Conservation (phyloP, 495 filamentous ascomycete species). For the Letharia columbiana region DNA sequence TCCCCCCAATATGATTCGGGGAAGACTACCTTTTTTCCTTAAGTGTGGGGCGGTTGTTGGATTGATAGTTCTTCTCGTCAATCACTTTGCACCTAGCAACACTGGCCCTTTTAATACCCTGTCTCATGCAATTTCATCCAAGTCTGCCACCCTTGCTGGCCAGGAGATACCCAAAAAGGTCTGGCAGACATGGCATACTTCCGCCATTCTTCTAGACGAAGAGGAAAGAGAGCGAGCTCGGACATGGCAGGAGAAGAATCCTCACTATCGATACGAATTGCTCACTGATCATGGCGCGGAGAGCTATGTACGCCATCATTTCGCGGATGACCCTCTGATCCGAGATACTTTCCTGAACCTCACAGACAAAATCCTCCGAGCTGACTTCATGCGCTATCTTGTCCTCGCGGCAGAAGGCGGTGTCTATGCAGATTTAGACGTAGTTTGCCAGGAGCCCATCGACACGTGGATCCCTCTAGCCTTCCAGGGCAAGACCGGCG, state of each 20-base stretch:
- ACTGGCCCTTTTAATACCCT: neutral
- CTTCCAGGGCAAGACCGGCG: conserved; percentile 40
- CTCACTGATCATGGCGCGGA: conserved; percentile 54
- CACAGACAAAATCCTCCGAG: conserved; percentile 49
- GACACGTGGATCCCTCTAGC: conserved; percentile 38
- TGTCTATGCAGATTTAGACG: conserved; percentile 33
- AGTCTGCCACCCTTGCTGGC: neutral
- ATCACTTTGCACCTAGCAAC: neutral
- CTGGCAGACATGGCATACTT: conserved; percentile 62
- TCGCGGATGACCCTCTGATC: conserved; percentile 46
- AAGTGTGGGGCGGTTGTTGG: neutral
- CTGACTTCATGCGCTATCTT: conserved; percentile 46
- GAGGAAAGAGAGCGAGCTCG: conserved; percentile 44
- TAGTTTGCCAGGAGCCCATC: conserved; percentile 38
- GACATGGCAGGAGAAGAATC: conserved; percentile 52
- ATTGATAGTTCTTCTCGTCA: neutral
- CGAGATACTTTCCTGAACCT: conserved; percentile 48
- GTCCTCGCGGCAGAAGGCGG: conserved; percentile 47
- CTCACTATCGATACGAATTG: conserved; percentile 52
- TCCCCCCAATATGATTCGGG: neutral
- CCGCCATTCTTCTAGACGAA: conserved; percentile 48
- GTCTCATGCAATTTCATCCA: conserved; percentile 1
- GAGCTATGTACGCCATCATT: conserved; percentile 51
- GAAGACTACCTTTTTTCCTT: neutral
- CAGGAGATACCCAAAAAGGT: conserved; percentile 36